These are phyloP conservation scores for Calonectria hawksworthii DNA, from an alignment of 2,329 filamentous ascomycete genomes.

Conservation along the genomic window DNA sequence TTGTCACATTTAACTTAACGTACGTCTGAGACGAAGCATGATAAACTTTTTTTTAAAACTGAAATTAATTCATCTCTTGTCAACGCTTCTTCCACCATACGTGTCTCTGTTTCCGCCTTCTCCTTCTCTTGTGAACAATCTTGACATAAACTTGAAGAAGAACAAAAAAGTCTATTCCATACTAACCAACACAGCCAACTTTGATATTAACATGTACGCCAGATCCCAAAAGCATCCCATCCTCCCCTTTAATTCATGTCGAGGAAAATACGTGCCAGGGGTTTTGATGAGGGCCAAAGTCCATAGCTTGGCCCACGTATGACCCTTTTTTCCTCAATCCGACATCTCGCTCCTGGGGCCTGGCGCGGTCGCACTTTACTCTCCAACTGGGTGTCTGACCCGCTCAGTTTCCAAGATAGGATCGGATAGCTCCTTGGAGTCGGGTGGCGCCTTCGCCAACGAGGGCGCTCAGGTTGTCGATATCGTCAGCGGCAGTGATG, in stretches of 20 bases:
- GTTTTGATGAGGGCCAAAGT: constrained; percentile 24
- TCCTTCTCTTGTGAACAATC: constrained; percentile 3
- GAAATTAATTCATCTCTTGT: constrained; percentile 22
- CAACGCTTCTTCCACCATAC: not conserved
- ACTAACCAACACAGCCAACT: constrained; percentile 50
- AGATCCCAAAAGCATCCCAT: constrained; percentile 45
- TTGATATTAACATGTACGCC: constrained; percentile 49
- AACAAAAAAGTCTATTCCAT: constrained; percentile 42
- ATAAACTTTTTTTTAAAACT: constrained; percentile 17
- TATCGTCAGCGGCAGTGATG: constrained; percentile 93
- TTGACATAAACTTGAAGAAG: constrained; percentile 31
- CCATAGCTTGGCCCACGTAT: constrained; percentile 29
- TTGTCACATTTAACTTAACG: constrained; percentile 25
- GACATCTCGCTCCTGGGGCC: constrained; percentile 23
- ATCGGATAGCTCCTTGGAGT: constrained; percentile 82
- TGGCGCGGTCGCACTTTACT: constrained; percentile 25
- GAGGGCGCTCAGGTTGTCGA: constrained; percentile 88
- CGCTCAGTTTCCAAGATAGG: constrained; percentile 71
- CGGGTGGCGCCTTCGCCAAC: constrained; percentile 88
- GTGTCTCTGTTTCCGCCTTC: not conserved
- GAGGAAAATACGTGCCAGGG: constrained; percentile 31
- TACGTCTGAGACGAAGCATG: constrained; percentile 19
- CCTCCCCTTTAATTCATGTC: constrained; percentile 39
- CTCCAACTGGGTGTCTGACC: not conserved
- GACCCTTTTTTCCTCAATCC: constrained; percentile 29